These are phyloP conservation scores for Lathyrus oleraceus DNA, from an alignment of 306 rosid genomes.

Conservation along the genomic window DNA sequence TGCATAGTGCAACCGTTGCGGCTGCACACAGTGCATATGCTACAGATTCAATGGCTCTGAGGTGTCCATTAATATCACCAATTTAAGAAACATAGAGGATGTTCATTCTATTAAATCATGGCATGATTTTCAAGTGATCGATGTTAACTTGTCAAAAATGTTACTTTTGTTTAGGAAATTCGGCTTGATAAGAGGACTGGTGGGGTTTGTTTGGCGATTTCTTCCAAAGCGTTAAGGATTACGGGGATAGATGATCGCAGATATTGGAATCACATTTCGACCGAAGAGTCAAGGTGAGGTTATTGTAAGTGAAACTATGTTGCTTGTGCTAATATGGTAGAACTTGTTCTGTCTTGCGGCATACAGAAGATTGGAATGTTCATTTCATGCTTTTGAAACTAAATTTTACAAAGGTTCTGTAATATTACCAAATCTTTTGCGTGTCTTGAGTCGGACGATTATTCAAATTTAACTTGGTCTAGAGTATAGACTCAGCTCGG, in stretches of 20 bases:
- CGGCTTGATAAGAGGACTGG: slow-evolving; percentile 77
- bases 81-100: neutral
- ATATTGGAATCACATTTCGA: slow-evolving; percentile 79
- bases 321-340: neutral
- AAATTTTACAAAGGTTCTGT: neutral
- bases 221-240: slow-evolving; percentile 68
- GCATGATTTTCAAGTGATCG: slow-evolving; percentile 7
- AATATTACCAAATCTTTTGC: neutral
- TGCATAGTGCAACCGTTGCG: too few relatives aligned
- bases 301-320: slow-evolving; percentile 16
- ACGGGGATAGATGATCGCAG: slow-evolving; percentile 94
- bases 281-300: slow-evolving; percentile 81
- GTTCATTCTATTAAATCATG: neutral
- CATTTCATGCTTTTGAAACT: neutral
- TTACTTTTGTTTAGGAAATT: slow-evolving; percentile 57
- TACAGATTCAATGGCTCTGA: too few relatives aligned
- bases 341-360: too few relatives aligned
- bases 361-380: neutral
- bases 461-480: too few relatives aligned
- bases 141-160: slow-evolving; percentile 18
- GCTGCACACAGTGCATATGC: too few relatives aligned
- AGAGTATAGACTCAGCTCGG: too few relatives aligned
- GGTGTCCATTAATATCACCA: neutral
- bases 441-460: too few relatives aligned
- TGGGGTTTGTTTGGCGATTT: slow-evolving; percentile 62